These are phyloP conservation scores for Acorus gramineus DNA, from an alignment of 106 monocot species.

Conservation along the genomic window DNA sequence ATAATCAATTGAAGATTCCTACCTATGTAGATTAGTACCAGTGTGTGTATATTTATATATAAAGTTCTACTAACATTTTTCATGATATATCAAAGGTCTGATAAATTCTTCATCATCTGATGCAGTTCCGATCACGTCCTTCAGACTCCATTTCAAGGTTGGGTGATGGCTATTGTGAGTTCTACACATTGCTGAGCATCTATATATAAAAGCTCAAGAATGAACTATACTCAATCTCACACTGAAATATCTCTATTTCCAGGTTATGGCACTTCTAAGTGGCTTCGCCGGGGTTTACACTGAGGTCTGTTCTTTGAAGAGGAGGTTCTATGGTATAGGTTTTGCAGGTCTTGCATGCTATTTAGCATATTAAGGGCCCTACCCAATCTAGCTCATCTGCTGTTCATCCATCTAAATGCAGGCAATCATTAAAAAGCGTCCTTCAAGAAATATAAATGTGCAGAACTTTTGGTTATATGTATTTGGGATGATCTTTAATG, in stretches of 20 bases:
- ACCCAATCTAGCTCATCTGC: too few species aligned
- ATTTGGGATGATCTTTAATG: constrained; percentile 91
- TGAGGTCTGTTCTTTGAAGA: constrained; percentile 36
- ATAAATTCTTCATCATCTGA: constrained; percentile 2
- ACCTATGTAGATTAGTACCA: too few species aligned
- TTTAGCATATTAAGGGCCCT: too few species aligned
- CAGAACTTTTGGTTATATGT: constrained; percentile 98
- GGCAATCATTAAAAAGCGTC: constrained; percentile 93
- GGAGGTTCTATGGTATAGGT: neutral
- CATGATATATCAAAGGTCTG: too few species aligned
- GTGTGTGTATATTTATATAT: too few species aligned
- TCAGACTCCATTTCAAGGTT: constrained; percentile 80
- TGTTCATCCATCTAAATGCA: constrained; percentile 14
- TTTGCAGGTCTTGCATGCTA: too few species aligned
- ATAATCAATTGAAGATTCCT: too few species aligned
- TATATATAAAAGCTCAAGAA: too few species aligned
- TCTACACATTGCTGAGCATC: neutral
- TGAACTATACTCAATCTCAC: too few species aligned
- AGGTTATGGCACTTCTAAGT: constrained; percentile 97
- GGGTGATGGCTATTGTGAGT: constrained; percentile 91
- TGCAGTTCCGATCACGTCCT: constrained; percentile 79
- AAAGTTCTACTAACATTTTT: too few species aligned
- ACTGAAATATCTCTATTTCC: constrained; percentile 5
- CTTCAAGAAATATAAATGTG: constrained; percentile 97
- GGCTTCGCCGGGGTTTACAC: constrained; percentile 98